phyloP scores from a whole-genome alignment of 768 basidiomycete species.

The Suillus variegatus region DNA sequence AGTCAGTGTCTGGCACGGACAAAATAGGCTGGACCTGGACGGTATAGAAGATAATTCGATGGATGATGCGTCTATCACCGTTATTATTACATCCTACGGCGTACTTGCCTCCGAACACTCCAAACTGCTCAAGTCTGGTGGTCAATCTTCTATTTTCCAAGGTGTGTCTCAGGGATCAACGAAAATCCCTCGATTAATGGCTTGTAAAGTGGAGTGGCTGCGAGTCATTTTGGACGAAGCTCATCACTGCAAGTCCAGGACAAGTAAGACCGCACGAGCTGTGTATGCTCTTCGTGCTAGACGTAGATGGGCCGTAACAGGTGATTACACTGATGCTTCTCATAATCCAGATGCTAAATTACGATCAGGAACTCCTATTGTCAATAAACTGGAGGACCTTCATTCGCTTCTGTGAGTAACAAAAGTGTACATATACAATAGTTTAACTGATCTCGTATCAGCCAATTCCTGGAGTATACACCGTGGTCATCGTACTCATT shows the following conservation, averaged over 20 bases:
- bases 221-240: slow-evolving; percentile 91
- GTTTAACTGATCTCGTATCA: slow-evolving; percentile 27
- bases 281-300: slow-evolving; percentile 81
- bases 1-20: slow-evolving; percentile 84
- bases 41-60: slow-evolving; percentile 57
- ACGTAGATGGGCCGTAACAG: slow-evolving; percentile 90
- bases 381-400: slow-evolving; percentile 90
- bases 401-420: slow-evolving; percentile 71
- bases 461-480: slow-evolving; percentile 75
- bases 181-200: slow-evolving; percentile 12
- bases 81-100: slow-evolving; percentile 93
- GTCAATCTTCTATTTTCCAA: slow-evolving; percentile 67
- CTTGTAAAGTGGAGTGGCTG: slow-evolving; percentile 68
- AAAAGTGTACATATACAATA: not conserved
- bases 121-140: slow-evolving; percentile 57
- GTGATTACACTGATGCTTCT: slow-evolving; percentile 31
- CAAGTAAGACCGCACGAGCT: slow-evolving; percentile 85
- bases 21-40: slow-evolving; percentile 77
- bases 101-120: slow-evolving; percentile 87
- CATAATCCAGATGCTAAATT: not conserved
- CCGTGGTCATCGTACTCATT: slow-evolving; percentile 86
- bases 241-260: slow-evolving; percentile 90
- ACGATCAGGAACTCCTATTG: slow-evolving; percentile 83
- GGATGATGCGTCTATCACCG: slow-evolving; percentile 53
- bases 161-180: slow-evolving; percentile 40